A percentile compares a stretch with the other conserved stretches of the same genome.
Conservation (phyloP, 306 rosid species). For the Prosopis cineraria region DNA sequence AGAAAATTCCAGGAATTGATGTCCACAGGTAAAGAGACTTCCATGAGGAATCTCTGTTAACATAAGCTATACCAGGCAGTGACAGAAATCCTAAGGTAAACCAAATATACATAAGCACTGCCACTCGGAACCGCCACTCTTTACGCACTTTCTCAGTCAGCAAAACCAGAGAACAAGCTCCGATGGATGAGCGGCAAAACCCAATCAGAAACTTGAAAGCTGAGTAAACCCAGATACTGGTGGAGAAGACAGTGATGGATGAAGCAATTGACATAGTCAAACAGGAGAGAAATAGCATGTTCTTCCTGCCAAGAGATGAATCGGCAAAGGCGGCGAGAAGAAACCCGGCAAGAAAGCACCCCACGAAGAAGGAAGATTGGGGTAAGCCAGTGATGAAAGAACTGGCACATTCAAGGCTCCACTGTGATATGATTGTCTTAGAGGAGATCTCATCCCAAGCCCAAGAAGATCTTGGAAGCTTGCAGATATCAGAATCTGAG, state of each 20-base stretch:
- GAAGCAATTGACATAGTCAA: slow-evolving; percentile 1
- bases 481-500: slow-evolving; percentile 33
- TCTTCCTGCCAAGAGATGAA: slow-evolving; percentile 36
- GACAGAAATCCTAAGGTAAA: slow-evolving; percentile 4
- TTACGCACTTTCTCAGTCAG: neutral
- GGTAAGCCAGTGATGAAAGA: slow-evolving; percentile 28
- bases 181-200: too few relatives aligned
- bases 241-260: neutral
- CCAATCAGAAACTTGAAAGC: too few relatives aligned
- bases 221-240: too few relatives aligned
- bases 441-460: slow-evolving; percentile 28
- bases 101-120: neutral
- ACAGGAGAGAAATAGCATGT: slow-evolving; percentile 12
- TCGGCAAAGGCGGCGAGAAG: slow-evolving; percentile 37
- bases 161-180: too few relatives aligned
- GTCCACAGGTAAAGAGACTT: too few relatives aligned
- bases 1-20: slow-evolving; percentile 14
- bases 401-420: slow-evolving; percentile 32
- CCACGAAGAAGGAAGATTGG: slow-evolving; percentile 9
- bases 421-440: slow-evolving; percentile 35
- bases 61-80: slow-evolving; percentile 14
- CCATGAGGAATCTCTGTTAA: too few relatives aligned
- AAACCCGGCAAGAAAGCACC: slow-evolving; percentile 27
- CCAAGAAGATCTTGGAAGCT: slow-evolving; percentile 30
- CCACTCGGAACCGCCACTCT: slow-evolving; percentile 4